Evolutionary conservation across 768 basidiomycete species (phyloP).

Genomic region (Tephrocybe sp.): DNA sequence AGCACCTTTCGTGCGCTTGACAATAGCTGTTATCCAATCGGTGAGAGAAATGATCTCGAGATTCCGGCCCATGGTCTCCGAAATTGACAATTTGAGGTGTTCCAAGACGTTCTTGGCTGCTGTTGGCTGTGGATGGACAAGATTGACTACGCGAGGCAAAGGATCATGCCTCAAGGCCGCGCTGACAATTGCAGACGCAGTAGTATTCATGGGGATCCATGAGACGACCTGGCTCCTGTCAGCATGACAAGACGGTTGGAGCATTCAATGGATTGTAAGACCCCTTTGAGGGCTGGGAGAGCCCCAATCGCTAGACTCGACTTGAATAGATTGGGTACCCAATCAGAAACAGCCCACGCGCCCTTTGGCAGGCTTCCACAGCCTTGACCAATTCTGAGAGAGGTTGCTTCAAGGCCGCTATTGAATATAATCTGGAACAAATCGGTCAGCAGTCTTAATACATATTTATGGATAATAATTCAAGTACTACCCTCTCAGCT

Average conservation of each 20-base stretch:
- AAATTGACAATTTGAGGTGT: constrained; percentile 7
- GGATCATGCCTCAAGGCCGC: constrained; percentile 21
- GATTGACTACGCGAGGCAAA: constrained; percentile 24
- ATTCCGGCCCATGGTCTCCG: constrained; percentile 2
- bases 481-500: constrained; percentile 30
- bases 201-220: constrained; percentile 33
- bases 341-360: constrained; percentile 32
- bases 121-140: constrained; percentile 35
- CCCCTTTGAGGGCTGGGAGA: constrained; percentile 21
- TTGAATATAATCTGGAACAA: constrained; percentile 21
- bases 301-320: constrained; percentile 24
- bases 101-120: constrained; percentile 27
- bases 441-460: not conserved
- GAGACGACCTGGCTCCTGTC: constrained; percentile 30
- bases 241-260: too few relatives aligned
- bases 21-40: constrained; percentile 20
- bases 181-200: constrained; percentile 28
- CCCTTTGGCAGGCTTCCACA: constrained; percentile 29
- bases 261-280: constrained; percentile 5
- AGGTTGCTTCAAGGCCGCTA: constrained; percentile 23
- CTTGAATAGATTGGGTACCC: constrained; percentile 35
- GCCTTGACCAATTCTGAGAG: constrained; percentile 33
- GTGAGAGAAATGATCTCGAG: constrained; percentile 16
- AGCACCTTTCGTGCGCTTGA: constrained; percentile 4
- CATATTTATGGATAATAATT: too few relatives aligned